Base-by-base conservation (phyloP, 1,284 basidiomycete species). In the Earliella scabrosa region DNA sequence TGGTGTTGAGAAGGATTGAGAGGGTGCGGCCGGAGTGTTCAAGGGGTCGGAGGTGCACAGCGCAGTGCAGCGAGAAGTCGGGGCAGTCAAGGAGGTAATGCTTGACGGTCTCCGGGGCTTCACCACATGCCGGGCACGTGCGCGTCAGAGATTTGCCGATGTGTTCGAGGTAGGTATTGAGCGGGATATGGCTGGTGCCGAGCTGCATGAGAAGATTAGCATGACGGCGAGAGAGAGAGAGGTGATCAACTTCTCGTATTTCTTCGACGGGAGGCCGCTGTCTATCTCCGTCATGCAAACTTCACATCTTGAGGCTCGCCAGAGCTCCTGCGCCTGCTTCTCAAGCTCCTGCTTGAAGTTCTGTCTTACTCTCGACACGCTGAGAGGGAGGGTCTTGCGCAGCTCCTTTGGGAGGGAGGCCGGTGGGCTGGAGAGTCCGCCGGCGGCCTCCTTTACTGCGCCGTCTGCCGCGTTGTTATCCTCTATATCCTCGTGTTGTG, bases 51-150 rank as follows among this genome's bases (percentile, higher is more conserved):
- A 59, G 39, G 23, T 48, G 45, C 4, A 27, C 20, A 0, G 27
- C 21, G 29, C 56, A 47, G 11, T 29, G 38, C 1, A 8, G 16
- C 1, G 35, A 4, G 41, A 49, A 54, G 1, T 56, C 54, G 0
- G 63, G 63, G 58, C 70, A 72, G 0, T 47, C 26, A 6, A 71
- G 50, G 10, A 73, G 54, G 57, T 58, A 71, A 54, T 72, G 70
- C 2, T 18, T 8, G 8, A 70, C 66, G 0, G 66, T 66, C 45
- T 73, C 70, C 0, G 53, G 26, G 0, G 20, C 47, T 0, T 9
- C 21, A 0, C 47, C 23, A 61, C 72, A 74, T 0, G 43, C 31
- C 3, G 69, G 65, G 60, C 72, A 74, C 4, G 43, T 23, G 8
- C 61, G 54, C 9, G 60, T 57, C 21, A 55, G 43, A 4, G 58